phyloP scores from a whole-genome alignment of 352 stramenopile species.

The Globisporangium spiculum region DNA sequence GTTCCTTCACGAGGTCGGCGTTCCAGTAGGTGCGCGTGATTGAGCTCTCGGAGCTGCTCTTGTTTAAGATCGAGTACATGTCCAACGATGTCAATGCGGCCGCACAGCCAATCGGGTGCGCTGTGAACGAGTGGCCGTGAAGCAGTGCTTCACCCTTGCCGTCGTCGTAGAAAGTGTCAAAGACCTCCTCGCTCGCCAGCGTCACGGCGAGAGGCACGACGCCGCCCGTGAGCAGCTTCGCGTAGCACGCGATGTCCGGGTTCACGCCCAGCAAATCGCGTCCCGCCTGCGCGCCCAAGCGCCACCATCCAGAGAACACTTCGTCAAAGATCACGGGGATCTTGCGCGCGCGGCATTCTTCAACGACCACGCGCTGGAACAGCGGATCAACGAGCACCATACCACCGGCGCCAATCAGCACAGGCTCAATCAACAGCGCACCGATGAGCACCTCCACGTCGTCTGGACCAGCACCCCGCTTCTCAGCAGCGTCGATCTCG shows the following conservation, averaged over 20 bases:
- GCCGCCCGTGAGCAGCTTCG: constrained; percentile 90
- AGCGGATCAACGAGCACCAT: constrained; percentile 92
- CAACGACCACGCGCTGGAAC: constrained; percentile 88
- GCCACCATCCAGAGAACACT: constrained; percentile 90
- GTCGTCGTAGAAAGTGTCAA: constrained; percentile 88
- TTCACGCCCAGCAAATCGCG: constrained; percentile 83
- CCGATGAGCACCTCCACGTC: constrained; percentile 46
- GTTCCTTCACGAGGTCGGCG: constrained; percentile 30
- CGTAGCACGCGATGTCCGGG: constrained; percentile 90
- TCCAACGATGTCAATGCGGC: constrained; percentile 85
- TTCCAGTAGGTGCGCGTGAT: constrained; percentile 61
- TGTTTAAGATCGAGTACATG: constrained; percentile 79
- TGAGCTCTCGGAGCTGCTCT: constrained; percentile 4
- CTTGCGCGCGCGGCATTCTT: constrained; percentile 62
- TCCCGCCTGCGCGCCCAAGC: constrained; percentile 82
- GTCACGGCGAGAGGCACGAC: constrained; percentile 86
- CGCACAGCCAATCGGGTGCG: constrained; percentile 88
- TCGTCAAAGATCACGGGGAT: constrained; percentile 93
- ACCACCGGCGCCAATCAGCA: constrained; percentile 85
- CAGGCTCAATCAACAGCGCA: constrained; percentile 85
- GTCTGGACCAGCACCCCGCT: constrained; percentile 17
- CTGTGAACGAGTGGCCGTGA: constrained; percentile 92
- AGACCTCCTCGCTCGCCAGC: constrained; percentile 86
- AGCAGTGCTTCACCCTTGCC: constrained; percentile 85
- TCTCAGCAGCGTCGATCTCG: constrained; percentile 42